Evolutionary conservation across 1,284 basidiomycete genomes (phyloP).

Genomic region (Naganishia cerealis): DNA sequence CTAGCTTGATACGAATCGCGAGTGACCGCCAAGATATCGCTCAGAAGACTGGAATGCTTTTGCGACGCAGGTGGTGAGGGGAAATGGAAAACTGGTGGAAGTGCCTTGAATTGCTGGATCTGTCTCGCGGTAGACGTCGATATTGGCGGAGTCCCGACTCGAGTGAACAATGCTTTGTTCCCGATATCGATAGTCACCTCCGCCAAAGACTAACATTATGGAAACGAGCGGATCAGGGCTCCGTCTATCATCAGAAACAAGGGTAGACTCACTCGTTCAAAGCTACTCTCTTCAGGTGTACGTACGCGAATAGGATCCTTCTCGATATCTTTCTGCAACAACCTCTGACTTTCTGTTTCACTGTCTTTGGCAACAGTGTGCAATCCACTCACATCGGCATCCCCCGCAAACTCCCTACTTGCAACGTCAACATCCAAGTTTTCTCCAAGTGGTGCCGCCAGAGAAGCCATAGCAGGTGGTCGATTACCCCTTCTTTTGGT

Average conservation of each 20-base stretch:
- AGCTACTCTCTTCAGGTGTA: conserved; percentile 19
- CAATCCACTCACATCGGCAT: background rate
- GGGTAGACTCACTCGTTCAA: conserved; percentile 7
- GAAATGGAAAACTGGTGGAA: background rate
- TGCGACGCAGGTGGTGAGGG: conserved; percentile 8
- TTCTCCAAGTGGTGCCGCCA: conserved; percentile 19
- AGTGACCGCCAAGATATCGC: conserved; percentile 24
- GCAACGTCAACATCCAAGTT: background rate
- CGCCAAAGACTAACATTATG: background rate
- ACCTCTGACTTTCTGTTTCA: background rate
- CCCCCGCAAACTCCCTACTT: background rate
- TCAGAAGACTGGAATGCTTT: conserved; percentile 25
- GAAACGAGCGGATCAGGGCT: background rate
- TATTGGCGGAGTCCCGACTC: background rate
- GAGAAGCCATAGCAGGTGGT: conserved; percentile 20
- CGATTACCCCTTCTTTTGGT: conserved; percentile 4
- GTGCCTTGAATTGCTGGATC: background rate
- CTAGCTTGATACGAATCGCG: conserved; percentile 25
- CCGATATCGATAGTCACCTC: conserved; percentile 16
- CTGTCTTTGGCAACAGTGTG: background rate
- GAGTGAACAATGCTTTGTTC: conserved; percentile 4
- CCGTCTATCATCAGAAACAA: background rate
- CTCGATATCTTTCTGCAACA: background rate
- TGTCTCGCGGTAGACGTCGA: background rate
- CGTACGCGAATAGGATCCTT: background rate